Evolutionary conservation across 306 rosid genomes (phyloP).

Genomic region (Trifolium subterraneum): DNA sequence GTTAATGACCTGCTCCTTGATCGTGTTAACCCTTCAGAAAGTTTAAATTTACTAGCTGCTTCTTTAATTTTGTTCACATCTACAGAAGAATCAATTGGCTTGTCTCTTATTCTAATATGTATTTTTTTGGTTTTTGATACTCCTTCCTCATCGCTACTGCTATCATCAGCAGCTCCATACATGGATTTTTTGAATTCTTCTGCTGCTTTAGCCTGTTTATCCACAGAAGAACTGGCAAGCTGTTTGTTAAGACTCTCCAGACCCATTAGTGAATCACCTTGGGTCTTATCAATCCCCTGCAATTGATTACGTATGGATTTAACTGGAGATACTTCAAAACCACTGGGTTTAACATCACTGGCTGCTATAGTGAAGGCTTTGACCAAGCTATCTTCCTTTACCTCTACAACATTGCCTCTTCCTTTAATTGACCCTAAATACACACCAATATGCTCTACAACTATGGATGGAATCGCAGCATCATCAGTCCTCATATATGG

Average conservation of each 20-base stretch:
- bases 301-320: conserved; percentile 52
- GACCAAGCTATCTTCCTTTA: conserved; percentile 86
- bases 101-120: conserved; percentile 87
- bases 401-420: conserved; percentile 92
- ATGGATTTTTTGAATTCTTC: conserved; percentile 95
- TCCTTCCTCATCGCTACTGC: conserved; percentile 98
- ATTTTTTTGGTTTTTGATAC: conserved; percentile 76
- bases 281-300: conserved; percentile 59
- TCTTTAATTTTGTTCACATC: conserved; percentile 94
- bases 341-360: conserved; percentile 60
- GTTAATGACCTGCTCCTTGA: conserved; percentile 76
- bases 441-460: conserved; percentile 92
- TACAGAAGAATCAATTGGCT: conserved; percentile 75
- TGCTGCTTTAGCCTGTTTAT: conserved; percentile 94
- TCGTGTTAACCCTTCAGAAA: conserved; percentile 70
- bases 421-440: conserved; percentile 90
- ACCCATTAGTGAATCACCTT: conserved; percentile 64
- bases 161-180: conserved; percentile 86
- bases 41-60: conserved; percentile 90
- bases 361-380: conserved; percentile 62
- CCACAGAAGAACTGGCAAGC: conserved; percentile 60
- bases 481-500: conserved; percentile 98
- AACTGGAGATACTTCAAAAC: conserved; percentile 53
- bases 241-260: conserved; percentile 69
- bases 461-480: conserved; percentile 87